These are phyloP conservation scores for Candida ficus DNA, from an alignment of 805 yeast genomes.

Conservation along the genomic window DNA sequence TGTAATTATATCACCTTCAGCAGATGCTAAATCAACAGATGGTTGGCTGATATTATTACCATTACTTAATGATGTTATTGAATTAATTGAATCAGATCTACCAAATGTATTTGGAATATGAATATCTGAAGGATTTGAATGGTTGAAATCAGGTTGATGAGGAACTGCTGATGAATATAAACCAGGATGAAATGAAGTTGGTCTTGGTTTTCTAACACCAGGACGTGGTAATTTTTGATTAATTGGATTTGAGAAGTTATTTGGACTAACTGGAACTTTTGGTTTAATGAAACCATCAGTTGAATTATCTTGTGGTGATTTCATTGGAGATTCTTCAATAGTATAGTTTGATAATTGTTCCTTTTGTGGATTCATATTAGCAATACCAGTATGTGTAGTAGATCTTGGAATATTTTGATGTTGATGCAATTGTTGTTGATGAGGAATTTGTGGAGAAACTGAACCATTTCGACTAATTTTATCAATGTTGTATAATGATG, in stretches of 20 bases:
- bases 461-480: slow-evolving; percentile 12
- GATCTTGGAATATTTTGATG: slow-evolving; percentile 29
- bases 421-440: slow-evolving; percentile 8
- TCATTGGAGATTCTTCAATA: slow-evolving; percentile 23
- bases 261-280: slow-evolving; percentile 19
- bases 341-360: slow-evolving; percentile 14
- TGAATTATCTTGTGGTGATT: neutral
- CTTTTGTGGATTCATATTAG: slow-evolving; percentile 9
- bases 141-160: slow-evolving; percentile 13
- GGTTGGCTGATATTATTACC: slow-evolving; percentile 28
- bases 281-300: slow-evolving; percentile 17
- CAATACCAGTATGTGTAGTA: slow-evolving; percentile 29
- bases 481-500: slow-evolving; percentile 20
- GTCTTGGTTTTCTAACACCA: slow-evolving; percentile 61
- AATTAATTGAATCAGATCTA: slow-evolving; percentile 37
- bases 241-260: slow-evolving; percentile 13
- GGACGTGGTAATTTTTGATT: slow-evolving; percentile 27
- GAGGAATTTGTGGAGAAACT: slow-evolving; percentile 6
- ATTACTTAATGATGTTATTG: slow-evolving; percentile 31
- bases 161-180: slow-evolving; percentile 26
- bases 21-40: slow-evolving; percentile 29
- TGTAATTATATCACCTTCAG: slow-evolving; percentile 33
- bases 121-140: neutral
- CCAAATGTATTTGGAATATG: slow-evolving; percentile 16
- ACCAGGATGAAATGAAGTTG: slow-evolving; percentile 80